Conservation (phyloP, 2,329 filamentous ascomycete species). For the Ophiostoma triangulosporum region DNA sequence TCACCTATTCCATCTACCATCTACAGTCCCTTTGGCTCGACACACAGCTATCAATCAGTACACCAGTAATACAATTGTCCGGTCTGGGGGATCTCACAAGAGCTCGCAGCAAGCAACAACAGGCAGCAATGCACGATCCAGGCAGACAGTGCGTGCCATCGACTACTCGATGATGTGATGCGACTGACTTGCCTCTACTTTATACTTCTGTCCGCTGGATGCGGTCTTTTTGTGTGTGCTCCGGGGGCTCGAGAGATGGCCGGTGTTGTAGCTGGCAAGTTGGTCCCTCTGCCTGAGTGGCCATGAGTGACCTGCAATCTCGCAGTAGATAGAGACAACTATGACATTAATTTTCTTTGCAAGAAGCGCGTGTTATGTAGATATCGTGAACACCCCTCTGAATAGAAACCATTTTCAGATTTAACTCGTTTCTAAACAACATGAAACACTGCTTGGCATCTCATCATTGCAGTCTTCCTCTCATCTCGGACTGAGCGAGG, state of each 20-base stretch:
- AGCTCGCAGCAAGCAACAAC: neutral
- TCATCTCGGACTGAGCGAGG: too few species aligned
- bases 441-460: too few species aligned
- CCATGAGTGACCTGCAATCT: neutral
- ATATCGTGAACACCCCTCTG: too few species aligned
- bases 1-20: neutral
- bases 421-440: too few species aligned
- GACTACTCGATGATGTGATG: too few species aligned
- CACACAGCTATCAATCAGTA: neutral
- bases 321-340: neutral
- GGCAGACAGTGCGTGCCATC: neutral
- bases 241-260: neutral
- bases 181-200: too few species aligned
- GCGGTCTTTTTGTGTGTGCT: neutral
- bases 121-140: neutral
- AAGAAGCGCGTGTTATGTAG: too few species aligned
- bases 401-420: too few species aligned
- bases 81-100: neutral
- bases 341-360: neutral
- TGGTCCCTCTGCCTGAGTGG: too few species aligned
- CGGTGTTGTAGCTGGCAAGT: neutral
- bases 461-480: too few species aligned
- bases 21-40: neutral
- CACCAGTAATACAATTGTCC: neutral
- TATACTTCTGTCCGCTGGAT: too few species aligned